Evolutionary conservation across 441 rosid species (phyloP).

Genomic region (Pelargonium citronellum): DNA sequence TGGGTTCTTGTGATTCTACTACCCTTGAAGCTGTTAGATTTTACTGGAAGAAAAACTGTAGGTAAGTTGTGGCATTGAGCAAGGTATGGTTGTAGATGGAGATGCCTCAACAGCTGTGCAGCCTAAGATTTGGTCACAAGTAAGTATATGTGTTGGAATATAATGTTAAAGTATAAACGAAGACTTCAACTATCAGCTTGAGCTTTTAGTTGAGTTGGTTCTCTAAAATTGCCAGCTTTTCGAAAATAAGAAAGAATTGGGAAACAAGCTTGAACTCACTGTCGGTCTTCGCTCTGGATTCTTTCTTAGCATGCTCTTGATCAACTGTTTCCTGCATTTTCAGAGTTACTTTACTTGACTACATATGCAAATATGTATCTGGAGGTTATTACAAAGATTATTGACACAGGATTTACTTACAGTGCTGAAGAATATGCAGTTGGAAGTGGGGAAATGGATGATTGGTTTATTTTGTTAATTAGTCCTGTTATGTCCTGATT

Average conservation of each 20-base stretch:
- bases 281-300: conserved; percentile 87
- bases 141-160: no score
- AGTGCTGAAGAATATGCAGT: conserved; percentile 68
- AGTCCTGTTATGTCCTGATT: conserved; percentile 84
- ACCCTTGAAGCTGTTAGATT: conserved; percentile 50
- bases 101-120: conserved; percentile 79
- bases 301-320: conserved; percentile 92
- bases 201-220: no score
- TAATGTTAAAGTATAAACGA: no score
- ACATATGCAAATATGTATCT: background rate
- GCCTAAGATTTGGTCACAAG: conserved; percentile 42
- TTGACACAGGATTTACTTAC: conserved; percentile 38
- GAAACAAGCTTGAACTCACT: conserved; percentile 42
- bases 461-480: conserved; percentile 81
- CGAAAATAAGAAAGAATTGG: background rate
- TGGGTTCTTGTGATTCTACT: conserved; percentile 56
- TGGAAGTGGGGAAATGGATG: conserved; percentile 82
- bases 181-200: no score
- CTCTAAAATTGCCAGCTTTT: conserved; percentile 4
- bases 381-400: background rate
- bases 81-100: conserved; percentile 67
- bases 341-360: background rate
- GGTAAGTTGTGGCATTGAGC: conserved; percentile 60
- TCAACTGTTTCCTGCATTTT: conserved; percentile 64
- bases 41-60: conserved; percentile 68